Conservation (phyloP, 164 flowering plant genomes). For the Stephania yunnanensis region DNA sequence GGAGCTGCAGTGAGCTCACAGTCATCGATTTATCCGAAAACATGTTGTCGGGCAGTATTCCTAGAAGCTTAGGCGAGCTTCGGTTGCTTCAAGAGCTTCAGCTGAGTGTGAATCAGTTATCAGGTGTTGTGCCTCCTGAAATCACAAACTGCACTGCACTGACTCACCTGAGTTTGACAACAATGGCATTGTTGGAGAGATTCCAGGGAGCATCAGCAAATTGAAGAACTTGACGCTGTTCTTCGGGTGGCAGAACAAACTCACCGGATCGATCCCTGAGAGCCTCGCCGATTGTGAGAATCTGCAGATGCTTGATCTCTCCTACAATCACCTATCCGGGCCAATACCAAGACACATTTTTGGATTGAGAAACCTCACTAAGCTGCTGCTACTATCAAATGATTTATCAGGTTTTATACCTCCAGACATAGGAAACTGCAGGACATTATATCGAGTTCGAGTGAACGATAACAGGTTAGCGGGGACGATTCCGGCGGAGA, state of each 20-base stretch:
- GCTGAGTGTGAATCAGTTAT: slow-evolving; percentile 64
- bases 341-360: slow-evolving; percentile 63
- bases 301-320: slow-evolving; percentile 86
- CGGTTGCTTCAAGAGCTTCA: slow-evolving; percentile 61
- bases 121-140: slow-evolving; percentile 66
- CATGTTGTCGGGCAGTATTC: slow-evolving; percentile 65
- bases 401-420: slow-evolving; percentile 77
- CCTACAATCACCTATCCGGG: slow-evolving; percentile 66
- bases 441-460: slow-evolving; percentile 54
- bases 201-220: slow-evolving; percentile 55
- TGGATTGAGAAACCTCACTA: slow-evolving; percentile 65
- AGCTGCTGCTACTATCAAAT: slow-evolving; percentile 74
- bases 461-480: slow-evolving; percentile 50
- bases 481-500: slow-evolving; percentile 77
- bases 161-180: slow-evolving; percentile 70
- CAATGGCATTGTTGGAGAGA: slow-evolving; percentile 71
- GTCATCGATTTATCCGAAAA: slow-evolving; percentile 75
- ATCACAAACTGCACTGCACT: slow-evolving; percentile 56
- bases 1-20: slow-evolving; percentile 54
- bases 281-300: slow-evolving; percentile 55
- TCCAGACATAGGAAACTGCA: slow-evolving; percentile 83
- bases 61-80: slow-evolving; percentile 57
- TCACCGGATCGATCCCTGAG: slow-evolving; percentile 67
- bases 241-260: slow-evolving; percentile 81
- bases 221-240: slow-evolving; percentile 60